Evolutionary conservation across 495 filamentous ascomycete genomes (phyloP), one percentile per base, ranked within the genome.

Genomic region (Podospora appendiculata): DNA sequence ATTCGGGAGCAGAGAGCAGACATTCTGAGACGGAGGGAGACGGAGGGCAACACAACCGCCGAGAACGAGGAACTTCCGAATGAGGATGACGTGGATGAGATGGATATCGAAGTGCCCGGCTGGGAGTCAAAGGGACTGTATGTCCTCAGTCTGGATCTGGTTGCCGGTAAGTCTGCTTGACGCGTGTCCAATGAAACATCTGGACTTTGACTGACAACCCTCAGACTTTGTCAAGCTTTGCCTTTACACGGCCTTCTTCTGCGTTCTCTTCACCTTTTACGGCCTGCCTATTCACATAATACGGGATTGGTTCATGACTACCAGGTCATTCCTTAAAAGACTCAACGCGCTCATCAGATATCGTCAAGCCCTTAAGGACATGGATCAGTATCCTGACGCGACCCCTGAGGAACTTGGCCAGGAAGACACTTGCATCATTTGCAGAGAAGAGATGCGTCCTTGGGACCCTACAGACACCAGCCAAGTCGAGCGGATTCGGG

Each of bases 61-160:
- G 63, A 74, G 18, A 61, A 72, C 50, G 68, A 73, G 25, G 76
- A 79, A 41, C 70, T 85, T 16, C 82, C 85, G 0, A 67, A 79
- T 52, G 86, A 88, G 52, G 84, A 87, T 13, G 87, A 91, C 47
- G 78, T 96, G n/a, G 85, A 94, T 47, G 89, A 94, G 62, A 84
- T 91, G 64, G 92, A 97, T 57, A 81, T 95, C 25, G 93, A 97
- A 62, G 86, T 95, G 8, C 87, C 90, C 1, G 93, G 93, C 14
- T 98, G 93, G 93, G 93, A 96, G 65, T 85, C 90, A 50, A 98
- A 96, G 68, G 89, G 93, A 16, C 86, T 89, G 48, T 97, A 89
- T 85, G 75, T 96, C 25, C 86, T 98, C 63, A 88, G 86, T 52
- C 77, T 97, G 46, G 93, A 98, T 61, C 74, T 98, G 9, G 59